Conservation (phyloP, 176 grass and related monocot species). For the Triticum turgidum region DNA sequence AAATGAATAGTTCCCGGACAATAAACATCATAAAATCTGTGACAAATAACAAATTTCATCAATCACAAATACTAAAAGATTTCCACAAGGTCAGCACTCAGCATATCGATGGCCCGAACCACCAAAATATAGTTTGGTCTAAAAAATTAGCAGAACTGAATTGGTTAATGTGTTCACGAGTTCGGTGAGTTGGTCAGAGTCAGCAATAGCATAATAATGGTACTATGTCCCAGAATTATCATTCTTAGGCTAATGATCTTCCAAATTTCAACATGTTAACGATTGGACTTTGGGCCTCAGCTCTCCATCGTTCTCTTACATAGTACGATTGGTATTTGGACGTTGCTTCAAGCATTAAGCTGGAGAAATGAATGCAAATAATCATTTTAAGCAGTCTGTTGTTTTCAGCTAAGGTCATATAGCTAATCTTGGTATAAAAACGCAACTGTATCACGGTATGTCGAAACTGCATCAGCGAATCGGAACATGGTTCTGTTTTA, state of each 20-base stretch:
- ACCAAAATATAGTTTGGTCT: background rate
- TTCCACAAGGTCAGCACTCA: background rate
- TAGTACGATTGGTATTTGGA: background rate
- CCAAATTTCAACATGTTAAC: background rate
- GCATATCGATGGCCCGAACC: background rate
- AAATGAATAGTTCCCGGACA: background rate
- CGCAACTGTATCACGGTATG: background rate
- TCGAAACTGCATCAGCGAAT: background rate
- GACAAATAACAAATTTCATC: background rate
- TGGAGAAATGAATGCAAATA: too few relatives aligned
- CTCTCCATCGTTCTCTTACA: background rate
- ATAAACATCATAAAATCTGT: background rate
- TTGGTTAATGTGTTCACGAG: background rate
- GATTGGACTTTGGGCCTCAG: background rate
- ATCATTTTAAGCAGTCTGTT: background rate
- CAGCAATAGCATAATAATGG: background rate
- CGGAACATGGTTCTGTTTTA: background rate
- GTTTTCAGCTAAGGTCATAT: background rate
- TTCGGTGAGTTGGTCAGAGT: background rate
- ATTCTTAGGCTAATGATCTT: background rate
- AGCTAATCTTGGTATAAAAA: background rate
- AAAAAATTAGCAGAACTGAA: background rate
- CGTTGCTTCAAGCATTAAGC: background rate
- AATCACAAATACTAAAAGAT: background rate
- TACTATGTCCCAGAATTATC: background rate